Base-by-base conservation (phyloP, 148 eudicot species). In the Spergularia marina region DNA sequence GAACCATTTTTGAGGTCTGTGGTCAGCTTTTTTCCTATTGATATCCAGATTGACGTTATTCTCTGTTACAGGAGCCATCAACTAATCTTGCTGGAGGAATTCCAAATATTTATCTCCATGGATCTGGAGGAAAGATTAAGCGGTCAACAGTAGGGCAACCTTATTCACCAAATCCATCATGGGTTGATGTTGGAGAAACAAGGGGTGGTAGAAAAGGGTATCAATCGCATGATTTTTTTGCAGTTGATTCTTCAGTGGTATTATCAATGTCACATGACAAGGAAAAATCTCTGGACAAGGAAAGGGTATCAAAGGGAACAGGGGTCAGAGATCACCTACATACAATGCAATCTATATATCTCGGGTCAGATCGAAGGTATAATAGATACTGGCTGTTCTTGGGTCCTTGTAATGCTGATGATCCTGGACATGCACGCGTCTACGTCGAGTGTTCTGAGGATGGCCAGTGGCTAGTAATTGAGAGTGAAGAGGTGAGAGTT, bases 361-460 rank as follows among this genome's bases (percentile, higher is more conserved):
- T 95, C 77, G 99, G 99, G 53, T 92, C 94, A 56, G 99, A 95
- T 84, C 89, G 99, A 70, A 86, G 99, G 80, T 91, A 95, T 82
- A 95, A 95, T 73, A 88, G 97, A 80, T 95, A 95, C 74, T 95
- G 99, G 99, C 79, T 95, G 52, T 95, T 95, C 85, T 88, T 95
- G 86, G 99, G 99, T 65, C 98, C 99, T 68, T 95, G 99, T 77
- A 80, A 75, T 86, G 84, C 74, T 66, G 79, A 57, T 77, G 99
- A 95, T 84, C 92, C 97, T 39, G 99, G 99, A 55, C 99, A 95
- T 79, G 82, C 78, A 73, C 89, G 94, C 68, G 84, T 95, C 49
- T 95, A 95, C 81, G 84, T 95, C 72, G 98, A 95, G 84, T 95
- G 97, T 80, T 95, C 99, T 59, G 99, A 95, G 86, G 98, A 95